Base-by-base conservation (phyloP, 2,329 filamentous ascomycete species). In the Botrytis pseudocinerea region DNA sequence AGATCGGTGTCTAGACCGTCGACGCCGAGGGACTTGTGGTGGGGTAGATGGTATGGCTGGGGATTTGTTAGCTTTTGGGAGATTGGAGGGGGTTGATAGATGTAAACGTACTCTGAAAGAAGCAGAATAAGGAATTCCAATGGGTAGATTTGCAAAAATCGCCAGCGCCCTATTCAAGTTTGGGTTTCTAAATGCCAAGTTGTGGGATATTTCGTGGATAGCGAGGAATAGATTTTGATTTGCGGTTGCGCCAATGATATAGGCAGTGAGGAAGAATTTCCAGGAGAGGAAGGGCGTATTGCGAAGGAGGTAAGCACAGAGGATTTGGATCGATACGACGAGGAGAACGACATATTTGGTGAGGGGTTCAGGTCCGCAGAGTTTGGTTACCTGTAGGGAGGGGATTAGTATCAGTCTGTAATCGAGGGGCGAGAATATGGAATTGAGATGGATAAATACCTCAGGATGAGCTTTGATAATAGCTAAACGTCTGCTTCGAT, bases 391-490 rank as follows among this genome's bases (percentile, higher is more conserved):
- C 94, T 97, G 78, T 20, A 22, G 12, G 2, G 25, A 25, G 2
- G 25, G 22, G 22, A 40, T 72, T 68, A 72, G 70, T 32, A 22
- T 22, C n/a, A 60, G 10, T n/a, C 46, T 12, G 18, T 25, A n/a
- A 32, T 42, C n/a, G 32, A 74, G 42, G 46, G n/a, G 32, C 44
- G 16, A 25, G 16, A 32, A 40, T n/a, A 35, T 20, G 54, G 22
- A 70, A 46, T 35, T 9, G 28, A 22, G 42, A 59, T 44, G 32
- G 54, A 76, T n/a, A 46, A 81, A 32, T 85, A 95, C 94, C 88
- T 99, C 95, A 64, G 96, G 96, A 82, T 99, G 95, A 72, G 95
- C 95, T 85, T 98, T 98, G 84, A 99, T 98, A 79, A 99, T 99
- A 75, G 94, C 94, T 78, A 95, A 89, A 73, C 96, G 89, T 78